Conservation (phyloP, 2,329 filamentous ascomycete genomes). For the Teratosphaeria epicoccoides region DNA sequence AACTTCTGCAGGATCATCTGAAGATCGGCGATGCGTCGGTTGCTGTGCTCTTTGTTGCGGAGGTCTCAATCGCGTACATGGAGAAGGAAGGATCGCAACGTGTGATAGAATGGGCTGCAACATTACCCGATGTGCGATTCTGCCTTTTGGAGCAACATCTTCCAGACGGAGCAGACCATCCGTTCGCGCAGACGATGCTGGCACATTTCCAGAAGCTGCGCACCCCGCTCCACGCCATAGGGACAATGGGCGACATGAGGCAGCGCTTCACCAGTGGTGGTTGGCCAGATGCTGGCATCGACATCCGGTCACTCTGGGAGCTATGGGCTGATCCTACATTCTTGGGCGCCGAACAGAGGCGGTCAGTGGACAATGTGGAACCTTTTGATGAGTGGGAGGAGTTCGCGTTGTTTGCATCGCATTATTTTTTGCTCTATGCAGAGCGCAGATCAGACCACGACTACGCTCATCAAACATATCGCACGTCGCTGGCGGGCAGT, state of each 20-base stretch:
- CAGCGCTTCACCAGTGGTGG: conserved; percentile 58
- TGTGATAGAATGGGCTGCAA: conserved; percentile 68
- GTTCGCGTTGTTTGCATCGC: conserved; percentile 70
- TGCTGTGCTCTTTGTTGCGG: conserved; percentile 60
- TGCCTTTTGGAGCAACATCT: conserved; percentile 80
- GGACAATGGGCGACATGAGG: conserved; percentile 53
- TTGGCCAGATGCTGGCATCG: conserved; percentile 47
- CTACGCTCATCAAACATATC: conserved; percentile 12
- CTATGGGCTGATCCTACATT: conserved; percentile 65
- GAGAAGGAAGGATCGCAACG: conserved; percentile 59
- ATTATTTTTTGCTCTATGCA: conserved; percentile 72
- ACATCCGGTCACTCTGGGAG: conserved; percentile 65
- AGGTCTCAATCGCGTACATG: conserved; percentile 91
- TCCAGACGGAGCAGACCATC: conserved; percentile 65
- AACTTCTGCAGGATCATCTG: conserved; percentile 48
- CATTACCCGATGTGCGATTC: conserved; percentile 62
- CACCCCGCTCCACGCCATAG: conserved; percentile 65
- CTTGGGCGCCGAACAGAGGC: conserved; percentile 49
- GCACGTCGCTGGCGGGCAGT: conserved; percentile 13
- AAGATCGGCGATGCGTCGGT: conserved; percentile 51
- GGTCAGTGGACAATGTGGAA: conserved; percentile 57
- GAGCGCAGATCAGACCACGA: conserved; percentile 30
- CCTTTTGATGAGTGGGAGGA: conserved; percentile 97
- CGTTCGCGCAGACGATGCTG: conserved; percentile 80
- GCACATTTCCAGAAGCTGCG: conserved; percentile 71